Evolutionary conservation across 257 asterid genomes (phyloP).

Genomic region (Solanum lycopersicoides): DNA sequence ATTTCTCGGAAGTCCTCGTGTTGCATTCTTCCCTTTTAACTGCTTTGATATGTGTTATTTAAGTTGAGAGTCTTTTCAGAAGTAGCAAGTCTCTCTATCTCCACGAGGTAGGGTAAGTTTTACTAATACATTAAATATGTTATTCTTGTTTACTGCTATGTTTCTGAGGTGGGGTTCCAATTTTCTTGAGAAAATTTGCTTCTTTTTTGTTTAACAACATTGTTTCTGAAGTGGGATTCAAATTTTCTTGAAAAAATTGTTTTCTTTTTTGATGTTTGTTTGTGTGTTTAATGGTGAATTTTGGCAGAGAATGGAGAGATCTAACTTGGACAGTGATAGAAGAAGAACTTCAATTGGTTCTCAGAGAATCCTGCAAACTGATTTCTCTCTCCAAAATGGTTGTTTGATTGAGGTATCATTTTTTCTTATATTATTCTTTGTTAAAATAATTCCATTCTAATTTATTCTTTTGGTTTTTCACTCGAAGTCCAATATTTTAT

Average conservation of each 20-base stretch:
- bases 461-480: background rate
- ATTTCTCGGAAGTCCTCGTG: background rate
- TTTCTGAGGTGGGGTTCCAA: conserved; percentile 29
- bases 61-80: background rate
- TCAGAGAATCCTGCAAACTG: conserved; percentile 40
- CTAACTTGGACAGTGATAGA: conserved; percentile 36
- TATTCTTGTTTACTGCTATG: background rate
- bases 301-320: conserved; percentile 63
- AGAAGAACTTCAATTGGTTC: conserved; percentile 67
- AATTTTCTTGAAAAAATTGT: background rate
- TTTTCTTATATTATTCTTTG: background rate
- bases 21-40: background rate
- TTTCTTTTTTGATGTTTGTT: background rate
- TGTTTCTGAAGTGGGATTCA: conserved; percentile 63
- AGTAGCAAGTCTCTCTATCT: background rate
- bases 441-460: background rate
- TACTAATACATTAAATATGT: background rate
- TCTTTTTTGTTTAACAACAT: conserved; percentile 17
- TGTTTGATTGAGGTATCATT: conserved; percentile 53
- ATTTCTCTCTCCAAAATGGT: conserved; percentile 30
- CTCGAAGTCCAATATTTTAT: background rate
- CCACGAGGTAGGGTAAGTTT: background rate
- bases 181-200: background rate
- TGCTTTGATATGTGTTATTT: background rate
- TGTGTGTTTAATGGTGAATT: background rate